Percentiles rank a stretch among this genome's conserved stretches.
phyloP scores from a whole-genome alignment of 2,329 filamentous ascomycete species.

The Aspergillus quadrilineatus region DNA sequence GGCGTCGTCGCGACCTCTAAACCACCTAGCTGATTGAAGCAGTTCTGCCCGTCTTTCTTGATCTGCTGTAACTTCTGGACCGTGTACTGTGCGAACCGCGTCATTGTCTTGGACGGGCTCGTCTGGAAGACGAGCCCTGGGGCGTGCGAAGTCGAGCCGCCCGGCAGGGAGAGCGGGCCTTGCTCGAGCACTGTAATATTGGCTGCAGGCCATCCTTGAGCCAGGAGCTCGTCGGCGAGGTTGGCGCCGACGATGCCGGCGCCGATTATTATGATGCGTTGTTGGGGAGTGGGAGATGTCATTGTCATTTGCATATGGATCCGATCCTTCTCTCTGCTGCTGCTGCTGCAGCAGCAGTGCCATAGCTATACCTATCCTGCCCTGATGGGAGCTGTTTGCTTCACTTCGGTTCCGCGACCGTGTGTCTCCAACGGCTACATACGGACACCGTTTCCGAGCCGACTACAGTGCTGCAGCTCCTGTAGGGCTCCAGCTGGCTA shows the following conservation, averaged over 20 bases:
- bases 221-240: conserved; percentile 62
- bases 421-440: not conserved
- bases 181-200: conserved; percentile 66
- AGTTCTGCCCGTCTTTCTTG: conserved; percentile 49
- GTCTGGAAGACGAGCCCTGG: conserved; percentile 66
- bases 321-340: too few relatives aligned
- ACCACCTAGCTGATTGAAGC: conserved; percentile 63
- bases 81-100: conserved; percentile 60
- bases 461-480: not conserved
- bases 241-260: conserved; percentile 66
- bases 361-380: not conserved
- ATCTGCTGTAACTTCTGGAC: conserved; percentile 60
- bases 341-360: not conserved
- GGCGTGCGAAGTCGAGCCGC: conserved; percentile 65
- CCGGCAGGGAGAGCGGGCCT: conserved; percentile 61
- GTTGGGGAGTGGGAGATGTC: conserved; percentile 15
- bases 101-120: conserved; percentile 51
- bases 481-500: too few relatives aligned
- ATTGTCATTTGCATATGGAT: not conserved
- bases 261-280: conserved; percentile 60
- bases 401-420: too few relatives aligned
- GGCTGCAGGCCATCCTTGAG: conserved; percentile 55
- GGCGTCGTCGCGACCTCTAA: conserved; percentile 63
- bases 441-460: not conserved
- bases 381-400: too few relatives aligned